These are phyloP conservation scores for Psophocarpus tetragonolobus DNA, from an alignment of 306 rosid species.

Conservation along the genomic window DNA sequence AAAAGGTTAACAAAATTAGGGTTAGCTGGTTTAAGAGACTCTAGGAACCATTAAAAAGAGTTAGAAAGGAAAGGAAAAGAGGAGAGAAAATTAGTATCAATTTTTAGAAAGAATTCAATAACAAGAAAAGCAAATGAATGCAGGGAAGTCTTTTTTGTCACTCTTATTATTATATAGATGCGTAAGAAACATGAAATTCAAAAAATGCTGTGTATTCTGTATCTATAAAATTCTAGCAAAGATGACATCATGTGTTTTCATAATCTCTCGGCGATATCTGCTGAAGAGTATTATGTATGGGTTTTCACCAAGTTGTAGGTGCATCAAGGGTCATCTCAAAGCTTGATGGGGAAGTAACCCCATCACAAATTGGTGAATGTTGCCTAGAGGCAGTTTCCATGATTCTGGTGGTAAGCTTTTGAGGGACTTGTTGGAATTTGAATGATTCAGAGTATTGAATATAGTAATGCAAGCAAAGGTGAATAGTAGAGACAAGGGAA, in stretches of 20 bases:
- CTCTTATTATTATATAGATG: too few relatives aligned
- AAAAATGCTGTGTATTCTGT: too few relatives aligned
- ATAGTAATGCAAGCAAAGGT: background rate
- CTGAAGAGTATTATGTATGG: constrained; percentile 1
- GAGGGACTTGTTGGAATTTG: background rate
- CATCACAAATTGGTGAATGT: background rate
- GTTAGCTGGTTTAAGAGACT: too few relatives aligned
- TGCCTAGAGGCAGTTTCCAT: constrained; percentile 4
- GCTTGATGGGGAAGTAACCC: background rate
- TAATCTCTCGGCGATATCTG: background rate
- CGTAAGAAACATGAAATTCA: too few relatives aligned
- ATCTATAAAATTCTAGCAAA: too few relatives aligned
- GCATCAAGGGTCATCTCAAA: background rate
- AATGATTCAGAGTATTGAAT: background rate
- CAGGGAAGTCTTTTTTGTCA: too few relatives aligned
- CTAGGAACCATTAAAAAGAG: too few relatives aligned
- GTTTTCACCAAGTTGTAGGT: background rate
- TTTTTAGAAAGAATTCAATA: too few relatives aligned
- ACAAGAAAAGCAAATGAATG: too few relatives aligned
- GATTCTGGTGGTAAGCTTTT: background rate
- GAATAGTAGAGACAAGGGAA: background rate
- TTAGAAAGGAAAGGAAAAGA: too few relatives aligned
- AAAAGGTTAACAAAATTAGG: too few relatives aligned
- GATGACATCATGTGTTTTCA: background rate
- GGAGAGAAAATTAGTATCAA: too few relatives aligned